A percentile compares a stretch with the other conserved stretches of the same genome.
Conservation (phyloP, 257 asterid genomes). For the Scutellaria baicalensis region DNA sequence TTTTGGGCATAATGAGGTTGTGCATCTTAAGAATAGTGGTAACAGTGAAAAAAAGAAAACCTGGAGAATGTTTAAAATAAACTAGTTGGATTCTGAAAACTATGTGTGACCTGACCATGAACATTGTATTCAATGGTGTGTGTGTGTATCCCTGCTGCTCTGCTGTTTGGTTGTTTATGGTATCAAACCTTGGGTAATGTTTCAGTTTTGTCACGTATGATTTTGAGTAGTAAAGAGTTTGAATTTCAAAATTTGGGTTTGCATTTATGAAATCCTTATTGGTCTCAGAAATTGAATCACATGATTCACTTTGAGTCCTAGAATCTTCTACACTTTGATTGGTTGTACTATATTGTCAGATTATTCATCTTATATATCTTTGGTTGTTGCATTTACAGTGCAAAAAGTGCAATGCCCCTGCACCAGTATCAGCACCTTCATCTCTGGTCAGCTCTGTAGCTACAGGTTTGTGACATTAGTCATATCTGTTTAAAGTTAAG, state of each 20-base stretch:
- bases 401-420: conserved; percentile 71
- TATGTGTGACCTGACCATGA: not conserved
- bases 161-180: not conserved
- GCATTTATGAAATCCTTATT: not conserved
- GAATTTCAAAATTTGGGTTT: not conserved
- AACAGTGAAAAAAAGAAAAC: not conserved
- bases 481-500: not conserved
- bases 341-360: not conserved
- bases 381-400: conserved; percentile 46
- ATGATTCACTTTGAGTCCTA: conserved; percentile 1
- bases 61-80: not conserved
- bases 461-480: conserved; percentile 44
- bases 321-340: not conserved
- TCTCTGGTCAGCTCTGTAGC: conserved; percentile 48
- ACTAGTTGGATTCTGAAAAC: conserved; percentile 9
- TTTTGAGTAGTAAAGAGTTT: not conserved
- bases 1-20: not conserved
- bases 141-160: not conserved
- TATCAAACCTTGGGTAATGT: not conserved
- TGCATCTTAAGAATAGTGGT: not conserved
- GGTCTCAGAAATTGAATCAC: not conserved
- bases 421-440: conserved; percentile 41
- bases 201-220: not conserved
- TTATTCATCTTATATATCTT: conserved; percentile 26
- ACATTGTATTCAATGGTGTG: not conserved